Evolutionary conservation across 345 rosid species (phyloP).

Genomic region (Moricandia moricandioides): DNA sequence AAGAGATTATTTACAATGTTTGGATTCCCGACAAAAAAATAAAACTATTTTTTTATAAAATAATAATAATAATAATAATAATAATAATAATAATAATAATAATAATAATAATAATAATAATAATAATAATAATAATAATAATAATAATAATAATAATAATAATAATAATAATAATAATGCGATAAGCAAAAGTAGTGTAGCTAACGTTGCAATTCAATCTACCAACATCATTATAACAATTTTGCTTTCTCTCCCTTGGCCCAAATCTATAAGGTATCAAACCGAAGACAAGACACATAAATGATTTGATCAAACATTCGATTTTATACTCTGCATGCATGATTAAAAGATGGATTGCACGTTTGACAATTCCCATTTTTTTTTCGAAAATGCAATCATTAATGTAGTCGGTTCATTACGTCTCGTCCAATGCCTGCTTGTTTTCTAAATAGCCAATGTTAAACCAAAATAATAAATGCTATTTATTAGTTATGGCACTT

Average conservation of each 20-base stretch:
- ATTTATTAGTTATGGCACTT: not conserved
- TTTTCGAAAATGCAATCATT: slow-evolving; percentile 3
- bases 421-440: not conserved
- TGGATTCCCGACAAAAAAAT: too few species aligned
- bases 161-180: too few species aligned
- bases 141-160: too few species aligned
- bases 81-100: too few species aligned
- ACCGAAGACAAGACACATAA: not conserved
- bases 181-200: slow-evolving; percentile 85
- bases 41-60: too few species aligned
- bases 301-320: not conserved
- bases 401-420: slow-evolving; percentile 7
- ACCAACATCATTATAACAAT: slow-evolving; percentile 75
- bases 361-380: not conserved
- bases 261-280: slow-evolving; percentile 59
- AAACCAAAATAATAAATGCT: not conserved
- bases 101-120: too few species aligned
- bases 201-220: slow-evolving; percentile 79
- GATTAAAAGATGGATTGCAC: not conserved
- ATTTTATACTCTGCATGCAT: not conserved
- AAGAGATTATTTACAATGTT: too few species aligned
- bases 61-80: too few species aligned
- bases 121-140: too few species aligned
- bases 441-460: not conserved
- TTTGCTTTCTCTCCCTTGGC: slow-evolving; percentile 95